Percentiles rank a stretch among this genome's conserved stretches.
phyloP scores from a whole-genome alignment of 2,329 filamentous ascomycete species.

The Verticillium dahliae region DNA sequence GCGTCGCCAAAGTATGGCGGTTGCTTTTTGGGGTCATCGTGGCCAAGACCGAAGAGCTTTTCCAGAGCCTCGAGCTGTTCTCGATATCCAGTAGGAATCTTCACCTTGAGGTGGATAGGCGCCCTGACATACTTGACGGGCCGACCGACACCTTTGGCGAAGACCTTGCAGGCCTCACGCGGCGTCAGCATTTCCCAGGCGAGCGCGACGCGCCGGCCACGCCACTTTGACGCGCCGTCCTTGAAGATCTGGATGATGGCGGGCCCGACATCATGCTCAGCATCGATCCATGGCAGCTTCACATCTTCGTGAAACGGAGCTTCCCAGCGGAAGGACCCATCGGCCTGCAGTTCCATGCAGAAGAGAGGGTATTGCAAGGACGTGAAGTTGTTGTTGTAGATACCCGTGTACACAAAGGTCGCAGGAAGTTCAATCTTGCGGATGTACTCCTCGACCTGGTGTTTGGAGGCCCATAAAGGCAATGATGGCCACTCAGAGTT shows the following conservation, averaged over 20 bases:
- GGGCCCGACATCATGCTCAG: conserved; percentile 91
- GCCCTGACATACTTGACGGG: conserved; percentile 72
- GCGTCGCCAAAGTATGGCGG: conserved; percentile 58
- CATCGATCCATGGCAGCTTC: conserved; percentile 89
- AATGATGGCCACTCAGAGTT: conserved; percentile 71
- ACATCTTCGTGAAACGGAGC: conserved; percentile 88
- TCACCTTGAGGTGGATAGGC: conserved; percentile 77
- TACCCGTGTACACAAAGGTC: conserved; percentile 92
- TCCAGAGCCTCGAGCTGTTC: conserved; percentile 72
- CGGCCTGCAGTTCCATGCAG: conserved; percentile 81
- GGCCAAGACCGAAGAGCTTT: conserved; percentile 47
- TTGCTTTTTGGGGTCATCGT: conserved; percentile 46
- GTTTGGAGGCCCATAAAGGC: conserved; percentile 88
- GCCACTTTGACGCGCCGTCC: conserved; percentile 82
- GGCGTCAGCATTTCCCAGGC: conserved; percentile 88
- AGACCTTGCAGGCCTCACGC: conserved; percentile 71
- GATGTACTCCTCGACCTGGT: conserved; percentile 87
- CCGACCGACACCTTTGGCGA: conserved; percentile 70
- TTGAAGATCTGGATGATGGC: conserved; percentile 93
- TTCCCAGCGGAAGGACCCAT: conserved; percentile 87
- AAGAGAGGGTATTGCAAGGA: conserved; percentile 88
- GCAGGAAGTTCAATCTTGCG: conserved; percentile 74
- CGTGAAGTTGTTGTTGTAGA: conserved; percentile 99
- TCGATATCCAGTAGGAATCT: conserved; percentile 80
- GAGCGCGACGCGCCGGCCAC: conserved; percentile 69